Percentiles rank a stretch among this genome's conserved stretches.
phyloP scores from a whole-genome alignment of 2,329 filamentous ascomycete genomes.

The Fusarium pseudocircinatum region DNA sequence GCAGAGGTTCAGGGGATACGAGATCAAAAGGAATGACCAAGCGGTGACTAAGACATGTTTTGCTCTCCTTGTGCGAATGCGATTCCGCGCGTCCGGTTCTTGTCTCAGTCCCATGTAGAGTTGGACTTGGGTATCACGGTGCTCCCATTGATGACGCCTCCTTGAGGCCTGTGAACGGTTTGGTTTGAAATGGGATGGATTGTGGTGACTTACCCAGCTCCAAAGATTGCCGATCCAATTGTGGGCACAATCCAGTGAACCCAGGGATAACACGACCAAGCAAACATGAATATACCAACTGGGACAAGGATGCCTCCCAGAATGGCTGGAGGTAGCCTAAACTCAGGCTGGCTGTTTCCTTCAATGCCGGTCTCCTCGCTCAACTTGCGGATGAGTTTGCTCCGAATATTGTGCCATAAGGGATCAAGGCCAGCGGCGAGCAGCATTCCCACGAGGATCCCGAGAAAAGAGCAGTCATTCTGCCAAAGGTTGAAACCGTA shows the following conservation, averaged over 20 bases:
- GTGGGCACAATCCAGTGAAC: constrained; percentile 83
- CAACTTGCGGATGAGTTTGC: constrained; percentile 64
- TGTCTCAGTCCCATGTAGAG: constrained; percentile 23
- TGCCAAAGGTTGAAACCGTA: constrained; percentile 84
- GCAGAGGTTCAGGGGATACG: constrained; percentile 33
- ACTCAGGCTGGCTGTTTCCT: constrained; percentile 82
- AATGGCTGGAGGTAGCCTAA: constrained; percentile 80
- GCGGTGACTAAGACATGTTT: constrained; percentile 42
- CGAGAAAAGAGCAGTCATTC: constrained; percentile 80
- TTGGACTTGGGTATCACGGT: background rate
- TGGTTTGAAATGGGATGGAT: constrained; percentile 47
- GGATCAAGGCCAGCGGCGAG: constrained; percentile 70
- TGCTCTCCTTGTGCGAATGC: background rate
- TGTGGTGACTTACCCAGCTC: constrained; percentile 67
- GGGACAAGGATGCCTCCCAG: constrained; percentile 81
- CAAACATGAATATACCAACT: constrained; percentile 86
- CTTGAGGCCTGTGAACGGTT: constrained; percentile 12
- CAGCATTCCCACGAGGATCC: constrained; percentile 75
- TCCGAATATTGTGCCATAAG: constrained; percentile 71
- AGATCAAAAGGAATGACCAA: constrained; percentile 46
- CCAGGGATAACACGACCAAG: constrained; percentile 79
- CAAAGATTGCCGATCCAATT: constrained; percentile 77
- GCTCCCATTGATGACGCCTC: background rate
- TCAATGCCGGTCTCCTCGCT: constrained; percentile 60
- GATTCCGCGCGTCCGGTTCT: constrained; percentile 17